Percentiles rank a stretch among this genome's conserved stretches.
These are phyloP conservation scores for Coemansia sp. DNA, from an alignment of 192 early-diverging fungal genomes.

Conservation along the genomic window DNA sequence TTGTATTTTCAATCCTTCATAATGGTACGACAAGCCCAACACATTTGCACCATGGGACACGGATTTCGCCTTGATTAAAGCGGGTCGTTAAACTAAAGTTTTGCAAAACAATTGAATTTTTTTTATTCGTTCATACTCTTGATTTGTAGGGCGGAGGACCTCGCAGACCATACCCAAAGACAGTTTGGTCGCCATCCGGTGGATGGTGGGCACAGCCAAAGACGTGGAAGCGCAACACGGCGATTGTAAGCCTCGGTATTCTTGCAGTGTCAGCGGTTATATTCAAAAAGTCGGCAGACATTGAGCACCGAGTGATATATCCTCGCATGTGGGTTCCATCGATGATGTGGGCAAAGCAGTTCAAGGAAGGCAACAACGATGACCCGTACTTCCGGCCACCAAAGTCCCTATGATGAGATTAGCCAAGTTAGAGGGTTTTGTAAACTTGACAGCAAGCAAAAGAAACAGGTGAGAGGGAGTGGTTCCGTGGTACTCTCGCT, in stretches of 20 bases:
- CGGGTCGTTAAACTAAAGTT: background rate
- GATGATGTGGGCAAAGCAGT: slow-evolving; percentile 58
- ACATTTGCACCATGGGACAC: background rate
- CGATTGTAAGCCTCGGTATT: slow-evolving; percentile 31
- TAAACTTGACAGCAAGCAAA: too few species aligned
- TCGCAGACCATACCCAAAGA: slow-evolving; percentile 52
- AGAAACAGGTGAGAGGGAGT: too few species aligned
- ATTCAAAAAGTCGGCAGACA: slow-evolving; percentile 62
- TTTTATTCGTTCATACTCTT: background rate
- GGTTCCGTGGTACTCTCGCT: too few species aligned
- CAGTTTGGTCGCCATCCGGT: slow-evolving; percentile 57
- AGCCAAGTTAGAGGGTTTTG: background rate
- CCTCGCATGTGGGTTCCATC: slow-evolving; percentile 57
- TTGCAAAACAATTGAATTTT: background rate
- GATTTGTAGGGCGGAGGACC: slow-evolving; percentile 47
- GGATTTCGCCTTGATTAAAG: too few species aligned
- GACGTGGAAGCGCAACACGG: slow-evolving; percentile 57
- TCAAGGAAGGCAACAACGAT: slow-evolving; percentile 39
- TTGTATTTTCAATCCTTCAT: too few species aligned
- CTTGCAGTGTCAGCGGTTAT: slow-evolving; percentile 39
- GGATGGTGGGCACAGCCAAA: slow-evolving; percentile 67
- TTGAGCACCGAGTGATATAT: slow-evolving; percentile 51
- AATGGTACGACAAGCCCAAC: background rate
- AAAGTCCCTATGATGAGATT: slow-evolving; percentile 39
- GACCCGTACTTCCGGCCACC: slow-evolving; percentile 55